Conservation (phyloP, 371 early-diverging fungal genomes). For the Rhizopus stolonifer region DNA sequence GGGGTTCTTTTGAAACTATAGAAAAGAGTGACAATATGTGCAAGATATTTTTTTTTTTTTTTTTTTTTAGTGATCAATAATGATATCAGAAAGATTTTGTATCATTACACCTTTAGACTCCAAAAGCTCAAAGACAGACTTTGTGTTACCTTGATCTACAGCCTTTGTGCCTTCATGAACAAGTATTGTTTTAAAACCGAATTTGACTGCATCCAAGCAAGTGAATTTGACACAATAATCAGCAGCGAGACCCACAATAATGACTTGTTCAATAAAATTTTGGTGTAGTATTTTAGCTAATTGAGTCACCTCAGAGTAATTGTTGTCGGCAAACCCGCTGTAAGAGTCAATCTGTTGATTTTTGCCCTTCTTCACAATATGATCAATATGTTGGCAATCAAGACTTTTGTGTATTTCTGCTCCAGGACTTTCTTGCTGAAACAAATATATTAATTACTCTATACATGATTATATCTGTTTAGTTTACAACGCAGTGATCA, state of each 20-base stretch:
- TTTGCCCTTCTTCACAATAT: constrained; percentile 30
- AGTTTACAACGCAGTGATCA: constrained; percentile 45
- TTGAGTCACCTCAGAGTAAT: constrained; percentile 35
- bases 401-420: constrained; percentile 21
- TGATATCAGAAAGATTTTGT: constrained; percentile 5
- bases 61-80: background rate
- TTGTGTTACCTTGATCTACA: constrained; percentile 22
- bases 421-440: constrained; percentile 33
- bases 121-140: constrained; percentile 19
- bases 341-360: constrained; percentile 44
- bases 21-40: too few species aligned
- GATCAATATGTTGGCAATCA: constrained; percentile 12
- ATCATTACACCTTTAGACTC: constrained; percentile 27
- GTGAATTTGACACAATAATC: constrained; percentile 49
- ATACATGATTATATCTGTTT: background rate
- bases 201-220: constrained; percentile 42
- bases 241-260: constrained; percentile 39
- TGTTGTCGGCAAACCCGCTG: constrained; percentile 45
- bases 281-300: constrained; percentile 39
- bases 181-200: constrained; percentile 43
- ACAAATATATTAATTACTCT: background rate
- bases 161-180: constrained; percentile 34
- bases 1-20: too few species aligned
- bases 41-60: too few species aligned
- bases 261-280: constrained; percentile 28